Conservation (phyloP, 164 flowering plant genomes). For the Vitis rotundifolia region DNA sequence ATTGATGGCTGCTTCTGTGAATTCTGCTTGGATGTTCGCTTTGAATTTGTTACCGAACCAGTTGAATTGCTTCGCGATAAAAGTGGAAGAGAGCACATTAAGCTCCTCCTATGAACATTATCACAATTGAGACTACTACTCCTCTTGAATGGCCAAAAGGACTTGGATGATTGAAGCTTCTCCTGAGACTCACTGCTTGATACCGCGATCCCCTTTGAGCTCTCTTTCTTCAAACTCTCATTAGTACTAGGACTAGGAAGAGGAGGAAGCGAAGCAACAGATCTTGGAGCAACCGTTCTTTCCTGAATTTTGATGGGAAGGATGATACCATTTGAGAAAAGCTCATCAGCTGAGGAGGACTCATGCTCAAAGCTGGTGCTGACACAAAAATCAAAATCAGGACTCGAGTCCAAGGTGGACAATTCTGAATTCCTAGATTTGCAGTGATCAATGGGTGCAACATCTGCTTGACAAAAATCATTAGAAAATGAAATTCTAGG, state of each 20-base stretch:
- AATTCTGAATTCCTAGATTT: conserved; percentile 2
- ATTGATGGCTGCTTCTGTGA: conserved; percentile 20
- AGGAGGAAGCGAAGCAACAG: conserved; percentile 22
- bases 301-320: conserved; percentile 25
- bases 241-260: conserved; percentile 11
- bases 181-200: conserved; percentile 6
- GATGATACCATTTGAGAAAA: conserved; percentile 40
- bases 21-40: neutral
- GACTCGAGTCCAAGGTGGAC: conserved; percentile 15
- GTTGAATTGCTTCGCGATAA: conserved; percentile 25
- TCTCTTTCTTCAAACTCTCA: conserved; percentile 10
- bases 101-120: conserved; percentile 1
- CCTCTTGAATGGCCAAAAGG: conserved; percentile 24
- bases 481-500: conserved; percentile 39
- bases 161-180: conserved; percentile 8
- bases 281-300: neutral
- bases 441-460: neutral
- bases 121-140: conserved; percentile 14
- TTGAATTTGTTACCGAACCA: conserved; percentile 14
- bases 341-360: conserved; percentile 44
- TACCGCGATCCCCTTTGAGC: neutral
- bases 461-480: conserved; percentile 20
- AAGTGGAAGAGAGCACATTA: conserved; percentile 14
- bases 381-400: conserved; percentile 41
- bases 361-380: conserved; percentile 13